Percentiles rank a stretch among this genome's conserved stretches.
Evolutionary conservation across 371 early-diverging fungal species (phyloP).

Genomic region (Mucor mucedo): DNA sequence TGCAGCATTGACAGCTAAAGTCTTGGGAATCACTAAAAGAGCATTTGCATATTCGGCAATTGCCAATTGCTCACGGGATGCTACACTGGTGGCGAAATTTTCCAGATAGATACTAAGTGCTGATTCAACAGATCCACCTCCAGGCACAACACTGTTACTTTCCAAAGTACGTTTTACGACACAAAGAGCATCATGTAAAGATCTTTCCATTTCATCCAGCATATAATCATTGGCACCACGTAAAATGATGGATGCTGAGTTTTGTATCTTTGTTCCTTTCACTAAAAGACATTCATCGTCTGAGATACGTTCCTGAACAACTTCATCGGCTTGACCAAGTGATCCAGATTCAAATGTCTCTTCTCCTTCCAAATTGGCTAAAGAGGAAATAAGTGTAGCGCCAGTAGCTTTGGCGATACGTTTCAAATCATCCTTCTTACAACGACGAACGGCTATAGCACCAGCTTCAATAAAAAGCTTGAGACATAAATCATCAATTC

Average conservation of each 20-base stretch:
- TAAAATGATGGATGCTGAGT: conserved; percentile 92
- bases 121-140: conserved; percentile 99
- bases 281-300: conserved; percentile 98
- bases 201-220: conserved; percentile 99
- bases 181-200: conserved; percentile 97
- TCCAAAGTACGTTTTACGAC: conserved; percentile 99
- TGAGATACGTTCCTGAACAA: conserved; percentile 95
- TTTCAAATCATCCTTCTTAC: conserved; percentile 97
- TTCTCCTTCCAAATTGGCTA: conserved; percentile 98
- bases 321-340: conserved; percentile 96
- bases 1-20: conserved; percentile 98
- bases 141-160: conserved; percentile 97
- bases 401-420: conserved; percentile 99
- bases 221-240: conserved; percentile 99
- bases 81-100: conserved; percentile 93
- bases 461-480: conserved; percentile 98
- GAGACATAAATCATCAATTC: conserved; percentile 98
- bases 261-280: conserved; percentile 93
- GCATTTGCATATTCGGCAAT: conserved; percentile 99
- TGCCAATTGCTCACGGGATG: conserved; percentile 93
- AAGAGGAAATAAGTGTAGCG: conserved; percentile 94
- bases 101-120: conserved; percentile 98
- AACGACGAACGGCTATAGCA: conserved; percentile 92
- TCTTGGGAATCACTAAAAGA: conserved; percentile 97
- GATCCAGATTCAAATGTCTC: conserved; percentile 93